phyloP scores from a whole-genome alignment of 1,284 basidiomycete species.

The Kalmanozyma brasiliensis region DNA sequence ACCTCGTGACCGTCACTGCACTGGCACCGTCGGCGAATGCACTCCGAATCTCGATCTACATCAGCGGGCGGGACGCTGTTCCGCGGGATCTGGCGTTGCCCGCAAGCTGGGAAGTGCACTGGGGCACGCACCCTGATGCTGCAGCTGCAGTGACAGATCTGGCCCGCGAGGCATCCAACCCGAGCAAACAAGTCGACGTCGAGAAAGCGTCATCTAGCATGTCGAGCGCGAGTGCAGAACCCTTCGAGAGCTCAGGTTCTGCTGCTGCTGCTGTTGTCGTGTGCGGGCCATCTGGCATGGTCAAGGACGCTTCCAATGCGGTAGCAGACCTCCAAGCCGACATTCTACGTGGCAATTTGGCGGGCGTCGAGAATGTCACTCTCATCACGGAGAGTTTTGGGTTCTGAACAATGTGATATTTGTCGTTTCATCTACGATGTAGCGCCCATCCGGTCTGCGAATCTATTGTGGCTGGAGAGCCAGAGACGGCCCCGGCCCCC shows the following conservation, averaged over 20 bases:
- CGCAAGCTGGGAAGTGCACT: conserved; percentile 23
- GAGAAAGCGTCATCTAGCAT: conserved; percentile 10
- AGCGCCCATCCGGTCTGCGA: no score
- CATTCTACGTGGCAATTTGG: conserved; percentile 25
- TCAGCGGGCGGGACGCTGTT: conserved; percentile 15
- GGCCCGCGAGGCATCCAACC: neutral
- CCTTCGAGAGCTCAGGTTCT: conserved; percentile 3
- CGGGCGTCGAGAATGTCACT: conserved; percentile 12
- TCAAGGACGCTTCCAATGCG: conserved; percentile 37
- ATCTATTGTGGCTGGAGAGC: no score
- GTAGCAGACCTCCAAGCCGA: conserved; percentile 30
- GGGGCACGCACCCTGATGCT: conserved; percentile 23
- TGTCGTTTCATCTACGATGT: no score
- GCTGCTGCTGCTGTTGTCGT: conserved; percentile 36
- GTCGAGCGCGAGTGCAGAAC: neutral
- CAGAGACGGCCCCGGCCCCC: no score
- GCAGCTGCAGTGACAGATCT: conserved; percentile 18
- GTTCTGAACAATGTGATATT: conserved; percentile 15
- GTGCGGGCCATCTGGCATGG: conserved; percentile 42
- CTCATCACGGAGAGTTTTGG: conserved; percentile 46
- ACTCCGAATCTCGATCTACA: conserved; percentile 26
- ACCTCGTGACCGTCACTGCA: conserved; percentile 21
- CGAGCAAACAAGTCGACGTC: conserved; percentile 5
- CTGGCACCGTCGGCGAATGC: conserved; percentile 27
- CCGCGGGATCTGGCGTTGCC: conserved; percentile 13